Percentiles rank a stretch among this genome's conserved stretches.
phyloP scores from a whole-genome alignment of 1,284 basidiomycete genomes.

The Marasmius fiardii region DNA sequence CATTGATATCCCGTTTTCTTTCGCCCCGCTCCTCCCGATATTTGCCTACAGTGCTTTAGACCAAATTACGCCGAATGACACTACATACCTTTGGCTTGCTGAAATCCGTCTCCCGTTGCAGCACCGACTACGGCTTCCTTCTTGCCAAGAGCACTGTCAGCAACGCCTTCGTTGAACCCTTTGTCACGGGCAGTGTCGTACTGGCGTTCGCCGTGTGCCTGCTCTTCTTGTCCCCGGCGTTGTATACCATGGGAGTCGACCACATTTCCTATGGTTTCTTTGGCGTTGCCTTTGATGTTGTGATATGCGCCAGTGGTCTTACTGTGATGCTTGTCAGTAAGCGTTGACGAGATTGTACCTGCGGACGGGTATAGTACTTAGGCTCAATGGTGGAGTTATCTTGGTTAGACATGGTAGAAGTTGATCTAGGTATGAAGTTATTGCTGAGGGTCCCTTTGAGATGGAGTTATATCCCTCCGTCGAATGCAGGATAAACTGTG shows the following conservation, averaged over 20 bases:
- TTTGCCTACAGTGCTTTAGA: too few species aligned
- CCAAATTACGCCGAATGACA: too few species aligned
- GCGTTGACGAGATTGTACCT: too few species aligned
- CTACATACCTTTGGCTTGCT: constrained; percentile 51
- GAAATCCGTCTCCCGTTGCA: constrained; percentile 59
- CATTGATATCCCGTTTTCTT: not conserved
- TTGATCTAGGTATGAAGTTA: too few species aligned
- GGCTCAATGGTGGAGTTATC: too few species aligned
- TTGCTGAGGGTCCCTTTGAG: too few species aligned
- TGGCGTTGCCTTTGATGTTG: constrained; percentile 50
- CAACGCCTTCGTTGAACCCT: constrained; percentile 53
- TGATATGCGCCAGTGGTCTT: constrained; percentile 58
- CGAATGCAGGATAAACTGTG: too few species aligned
- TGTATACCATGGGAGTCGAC: constrained; percentile 45
- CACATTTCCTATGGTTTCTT: constrained; percentile 45
- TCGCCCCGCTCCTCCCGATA: not conserved
- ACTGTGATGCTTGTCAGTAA: constrained; percentile 16
- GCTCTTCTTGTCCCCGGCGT: constrained; percentile 58
- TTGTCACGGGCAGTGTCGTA: constrained; percentile 52
- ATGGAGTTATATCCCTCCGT: too few species aligned
- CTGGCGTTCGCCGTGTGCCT: constrained; percentile 61
- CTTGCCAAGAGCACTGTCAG: constrained; percentile 58
- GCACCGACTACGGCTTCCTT: constrained; percentile 66
- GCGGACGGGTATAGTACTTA: too few species aligned
- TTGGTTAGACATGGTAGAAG: too few species aligned